These are phyloP conservation scores for Begonia masoniana DNA, from an alignment of 306 rosid species.

Conservation along the genomic window DNA sequence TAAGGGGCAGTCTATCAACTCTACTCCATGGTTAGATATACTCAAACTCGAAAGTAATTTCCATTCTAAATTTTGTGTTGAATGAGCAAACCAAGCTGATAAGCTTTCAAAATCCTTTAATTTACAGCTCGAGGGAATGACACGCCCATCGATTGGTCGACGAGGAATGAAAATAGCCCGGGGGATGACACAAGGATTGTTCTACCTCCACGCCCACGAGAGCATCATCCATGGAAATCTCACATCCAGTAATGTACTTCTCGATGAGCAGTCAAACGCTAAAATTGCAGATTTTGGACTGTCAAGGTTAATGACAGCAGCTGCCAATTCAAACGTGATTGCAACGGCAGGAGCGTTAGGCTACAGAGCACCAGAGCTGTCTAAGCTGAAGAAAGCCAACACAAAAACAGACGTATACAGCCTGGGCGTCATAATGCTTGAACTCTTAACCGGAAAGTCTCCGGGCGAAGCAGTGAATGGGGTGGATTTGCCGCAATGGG, in stretches of 20 bases:
- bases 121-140: slow-evolving; percentile 64
- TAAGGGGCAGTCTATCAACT: slow-evolving; percentile 57
- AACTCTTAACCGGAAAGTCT: slow-evolving; percentile 84
- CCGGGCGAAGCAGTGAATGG: slow-evolving; percentile 84
- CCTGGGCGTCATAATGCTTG: slow-evolving; percentile 89
- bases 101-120: background rate
- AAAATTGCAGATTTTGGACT: slow-evolving; percentile 74
- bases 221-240: slow-evolving; percentile 78
- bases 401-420: slow-evolving; percentile 78
- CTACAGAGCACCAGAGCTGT: slow-evolving; percentile 82
- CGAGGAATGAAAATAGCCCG: slow-evolving; percentile 75
- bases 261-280: slow-evolving; percentile 48
- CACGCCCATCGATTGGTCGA: slow-evolving; percentile 60
- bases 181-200: slow-evolving; percentile 59
- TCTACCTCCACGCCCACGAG: slow-evolving; percentile 56
- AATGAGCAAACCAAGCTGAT: background rate
- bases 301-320: slow-evolving; percentile 69
- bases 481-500: slow-evolving; percentile 92
- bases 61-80: background rate
- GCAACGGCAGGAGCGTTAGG: slow-evolving; percentile 84
- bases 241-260: slow-evolving; percentile 61
- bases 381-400: slow-evolving; percentile 72
- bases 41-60: background rate
- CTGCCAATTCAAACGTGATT: slow-evolving; percentile 71
- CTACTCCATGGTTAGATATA: slow-evolving; percentile 61